Conservation (phyloP, 441 rosid species). For the Euphorbia celastroides region DNA sequence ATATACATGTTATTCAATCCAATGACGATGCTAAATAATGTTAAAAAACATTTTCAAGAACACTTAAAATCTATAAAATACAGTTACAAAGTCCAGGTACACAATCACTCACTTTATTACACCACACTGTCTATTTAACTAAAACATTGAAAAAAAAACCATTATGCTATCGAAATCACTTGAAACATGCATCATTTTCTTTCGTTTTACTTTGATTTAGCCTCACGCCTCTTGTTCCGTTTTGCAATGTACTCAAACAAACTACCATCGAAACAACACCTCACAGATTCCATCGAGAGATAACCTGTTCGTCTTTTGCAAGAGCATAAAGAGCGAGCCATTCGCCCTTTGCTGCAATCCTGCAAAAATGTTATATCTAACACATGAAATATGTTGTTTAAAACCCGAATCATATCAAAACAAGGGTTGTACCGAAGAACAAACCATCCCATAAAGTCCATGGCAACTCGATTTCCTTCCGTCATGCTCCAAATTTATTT, state of each 20-base stretch:
- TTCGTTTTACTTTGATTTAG: constrained; percentile 7
- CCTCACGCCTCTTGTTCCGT: constrained; percentile 30
- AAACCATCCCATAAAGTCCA: constrained; percentile 46
- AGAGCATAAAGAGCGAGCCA: constrained; percentile 51
- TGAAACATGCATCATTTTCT: background rate
- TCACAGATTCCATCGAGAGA: constrained; percentile 59
- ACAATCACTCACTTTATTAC: background rate
- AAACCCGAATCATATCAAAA: no score
- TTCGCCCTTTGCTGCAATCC: constrained; percentile 37
- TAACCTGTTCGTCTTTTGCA: constrained; percentile 71
- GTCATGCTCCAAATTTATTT: constrained; percentile 53
- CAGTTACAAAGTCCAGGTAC: no score
- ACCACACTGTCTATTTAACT: background rate
- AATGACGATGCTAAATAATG: no score
- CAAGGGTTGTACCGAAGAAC: constrained; percentile 1
- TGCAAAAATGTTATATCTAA: background rate
- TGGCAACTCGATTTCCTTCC: constrained; percentile 34
- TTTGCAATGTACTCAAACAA: constrained; percentile 60
- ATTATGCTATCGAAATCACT: no score
- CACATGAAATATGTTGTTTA: no score
- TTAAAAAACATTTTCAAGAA: no score
- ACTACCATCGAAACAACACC: constrained; percentile 72
- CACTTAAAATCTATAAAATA: no score
- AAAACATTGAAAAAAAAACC: no score
- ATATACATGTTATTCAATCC: no score